Evolutionary conservation across 78 protist genomes (phyloP).

Genomic region (Monosiga brevicollis): DNA sequence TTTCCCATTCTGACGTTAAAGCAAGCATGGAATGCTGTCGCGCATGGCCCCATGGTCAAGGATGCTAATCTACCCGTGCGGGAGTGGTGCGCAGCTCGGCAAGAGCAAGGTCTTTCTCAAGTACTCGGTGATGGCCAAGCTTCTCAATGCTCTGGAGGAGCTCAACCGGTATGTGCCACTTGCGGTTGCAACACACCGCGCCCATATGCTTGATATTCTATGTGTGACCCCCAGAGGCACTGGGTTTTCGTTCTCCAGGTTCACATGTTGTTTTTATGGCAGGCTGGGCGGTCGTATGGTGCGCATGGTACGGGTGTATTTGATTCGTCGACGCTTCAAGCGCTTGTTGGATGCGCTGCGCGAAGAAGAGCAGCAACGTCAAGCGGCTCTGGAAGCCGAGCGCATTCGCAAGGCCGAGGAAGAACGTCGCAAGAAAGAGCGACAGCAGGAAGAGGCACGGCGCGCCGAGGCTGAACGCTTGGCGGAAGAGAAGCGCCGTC

Average conservation of each 20-base stretch:
- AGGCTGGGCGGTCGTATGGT: neutral
- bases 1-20: too few species aligned
- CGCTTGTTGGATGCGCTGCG: neutral
- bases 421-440: neutral
- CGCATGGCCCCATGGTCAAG: neutral
- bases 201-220: too few species aligned
- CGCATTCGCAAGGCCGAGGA: neutral
- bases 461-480: neutral
- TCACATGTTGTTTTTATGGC: neutral
- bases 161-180: neutral
- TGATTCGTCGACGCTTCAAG: neutral
- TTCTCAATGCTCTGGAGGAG: neutral
- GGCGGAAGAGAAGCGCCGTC: neutral
- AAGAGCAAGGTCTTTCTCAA: slow-evolving; percentile 6
- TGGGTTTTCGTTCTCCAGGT: neutral
- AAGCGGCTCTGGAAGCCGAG: neutral
- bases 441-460: neutral
- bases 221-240: too few species aligned
- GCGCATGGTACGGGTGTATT: neutral
- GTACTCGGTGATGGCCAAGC: neutral
- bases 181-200: too few species aligned
- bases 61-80: neutral
- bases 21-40: too few species aligned
- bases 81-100: too few species aligned
- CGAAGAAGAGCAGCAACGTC: neutral